A percentile compares a stretch with the other conserved stretches of the same genome.
Conservation (phyloP, 257 asterid species). For the Salvia rosmarinus region DNA sequence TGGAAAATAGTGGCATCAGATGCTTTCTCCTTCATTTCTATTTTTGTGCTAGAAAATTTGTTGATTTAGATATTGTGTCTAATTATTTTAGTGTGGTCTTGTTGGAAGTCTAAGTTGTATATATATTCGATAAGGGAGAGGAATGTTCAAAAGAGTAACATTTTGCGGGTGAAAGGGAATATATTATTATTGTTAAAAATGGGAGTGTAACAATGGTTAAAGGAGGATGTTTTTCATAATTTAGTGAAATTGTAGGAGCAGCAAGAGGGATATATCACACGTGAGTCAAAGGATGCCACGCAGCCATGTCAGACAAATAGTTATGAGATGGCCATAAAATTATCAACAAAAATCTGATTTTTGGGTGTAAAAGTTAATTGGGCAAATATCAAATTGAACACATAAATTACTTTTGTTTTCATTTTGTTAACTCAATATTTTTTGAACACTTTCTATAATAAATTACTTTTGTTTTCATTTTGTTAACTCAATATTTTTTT, state of each 20-base stretch:
- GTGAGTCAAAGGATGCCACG: slow-evolving; percentile 60
- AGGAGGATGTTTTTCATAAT: slow-evolving; percentile 44
- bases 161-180: neutral
- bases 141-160: slow-evolving; percentile 13
- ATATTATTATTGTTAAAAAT: neutral
- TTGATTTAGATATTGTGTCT: neutral
- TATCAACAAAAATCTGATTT: too few relatives aligned
- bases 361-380: too few relatives aligned
- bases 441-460: too few relatives aligned
- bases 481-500: too few relatives aligned
- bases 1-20: slow-evolving; percentile 24
- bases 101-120: too few relatives aligned
- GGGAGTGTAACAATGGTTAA: slow-evolving; percentile 14
- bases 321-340: neutral
- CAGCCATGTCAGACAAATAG: slow-evolving; percentile 51
- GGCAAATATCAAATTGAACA: too few relatives aligned
- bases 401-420: too few relatives aligned
- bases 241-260: slow-evolving; percentile 23
- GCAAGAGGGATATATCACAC: slow-evolving; percentile 39
- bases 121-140: slow-evolving; percentile 16
- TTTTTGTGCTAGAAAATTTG: neutral
- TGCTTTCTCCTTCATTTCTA: neutral
- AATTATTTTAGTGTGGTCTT: too few relatives aligned
- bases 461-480: too few relatives aligned
- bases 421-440: too few relatives aligned